These are phyloP conservation scores for Phytopythium mirpurense DNA, from an alignment of 352 stramenopile genomes.

Conservation along the genomic window DNA sequence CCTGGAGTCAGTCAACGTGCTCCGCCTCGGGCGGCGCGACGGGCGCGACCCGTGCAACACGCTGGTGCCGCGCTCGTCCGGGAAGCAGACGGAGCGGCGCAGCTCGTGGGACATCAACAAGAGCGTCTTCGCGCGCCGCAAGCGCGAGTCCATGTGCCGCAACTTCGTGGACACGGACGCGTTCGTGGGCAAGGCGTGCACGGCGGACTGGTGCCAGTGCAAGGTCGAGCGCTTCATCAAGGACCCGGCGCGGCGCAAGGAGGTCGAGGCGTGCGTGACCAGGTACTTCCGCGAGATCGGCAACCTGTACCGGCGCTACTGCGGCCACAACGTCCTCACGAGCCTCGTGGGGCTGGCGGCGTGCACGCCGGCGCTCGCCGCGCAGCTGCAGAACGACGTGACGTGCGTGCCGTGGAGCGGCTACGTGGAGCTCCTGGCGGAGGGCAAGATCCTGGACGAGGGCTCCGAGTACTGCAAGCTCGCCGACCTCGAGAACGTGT, in stretches of 20 bases:
- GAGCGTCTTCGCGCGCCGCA: slow-evolving; percentile 59
- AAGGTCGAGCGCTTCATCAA: slow-evolving; percentile 78
- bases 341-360: slow-evolving; percentile 36
- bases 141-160: slow-evolving; percentile 49
- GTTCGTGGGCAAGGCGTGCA: slow-evolving; percentile 59
- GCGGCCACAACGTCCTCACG: slow-evolving; percentile 51
- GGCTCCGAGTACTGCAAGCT: slow-evolving; percentile 56
- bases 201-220: slow-evolving; percentile 65
- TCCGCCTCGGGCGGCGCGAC: slow-evolving; percentile 46
- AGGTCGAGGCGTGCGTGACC: slow-evolving; percentile 51
- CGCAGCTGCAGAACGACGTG: slow-evolving; percentile 63
- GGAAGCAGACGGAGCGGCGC: slow-evolving; percentile 28
- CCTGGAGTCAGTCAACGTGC: slow-evolving; percentile 44
- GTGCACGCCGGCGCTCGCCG: slow-evolving; percentile 28
- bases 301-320: slow-evolving; percentile 64
- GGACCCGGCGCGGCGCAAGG: slow-evolving; percentile 40
- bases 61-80: slow-evolving; percentile 47
- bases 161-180: slow-evolving; percentile 65
- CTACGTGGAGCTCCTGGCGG: slow-evolving; percentile 64
- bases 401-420: slow-evolving; percentile 65
- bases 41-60: slow-evolving; percentile 69
- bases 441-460: slow-evolving; percentile 62
- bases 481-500: slow-evolving; percentile 75
- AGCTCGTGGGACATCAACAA: slow-evolving; percentile 79
- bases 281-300: slow-evolving; percentile 49